These are phyloP conservation scores for Cymbopogon flexuosus DNA, from an alignment of 202 grass and related monocot genomes.

Conservation along the genomic window DNA sequence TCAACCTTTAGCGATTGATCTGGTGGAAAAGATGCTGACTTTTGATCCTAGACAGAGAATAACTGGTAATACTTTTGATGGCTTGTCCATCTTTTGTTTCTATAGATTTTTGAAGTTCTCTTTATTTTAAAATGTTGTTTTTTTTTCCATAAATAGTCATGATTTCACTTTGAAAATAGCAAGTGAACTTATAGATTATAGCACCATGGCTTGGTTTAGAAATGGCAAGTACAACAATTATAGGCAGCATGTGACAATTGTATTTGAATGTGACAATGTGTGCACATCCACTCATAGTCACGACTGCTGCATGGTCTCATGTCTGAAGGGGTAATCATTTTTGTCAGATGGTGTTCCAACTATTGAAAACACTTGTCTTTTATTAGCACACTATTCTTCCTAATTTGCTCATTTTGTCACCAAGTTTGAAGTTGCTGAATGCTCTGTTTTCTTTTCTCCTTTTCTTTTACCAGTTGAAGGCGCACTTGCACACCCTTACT, in stretches of 20 bases:
- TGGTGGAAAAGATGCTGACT: conserved; percentile 93
- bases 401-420: not conserved
- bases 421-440: conserved; percentile 21
- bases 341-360: not conserved
- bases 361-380: not conserved
- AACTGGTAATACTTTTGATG: conserved; percentile 47
- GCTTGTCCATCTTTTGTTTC: not conserved
- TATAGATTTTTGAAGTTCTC: not conserved
- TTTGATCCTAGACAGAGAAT: conserved; percentile 96
- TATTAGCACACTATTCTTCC: not conserved
- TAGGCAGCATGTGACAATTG: not conserved
- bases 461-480: conserved; percentile 67
- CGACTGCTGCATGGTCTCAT: not conserved
- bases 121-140: conserved; percentile 4
- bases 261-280: not conserved
- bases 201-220: not conserved
- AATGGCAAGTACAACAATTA: not conserved
- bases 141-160: conserved; percentile 6
- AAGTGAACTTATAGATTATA: conserved; percentile 12
- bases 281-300: not conserved
- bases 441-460: not conserved
- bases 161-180: conserved; percentile 12
- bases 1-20: conserved; percentile 78
- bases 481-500: conserved; percentile 91
- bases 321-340: not conserved